Evolutionary conservation across 2,329 filamentous ascomycete species (phyloP).

Genomic region (Byssothecium circinans): DNA sequence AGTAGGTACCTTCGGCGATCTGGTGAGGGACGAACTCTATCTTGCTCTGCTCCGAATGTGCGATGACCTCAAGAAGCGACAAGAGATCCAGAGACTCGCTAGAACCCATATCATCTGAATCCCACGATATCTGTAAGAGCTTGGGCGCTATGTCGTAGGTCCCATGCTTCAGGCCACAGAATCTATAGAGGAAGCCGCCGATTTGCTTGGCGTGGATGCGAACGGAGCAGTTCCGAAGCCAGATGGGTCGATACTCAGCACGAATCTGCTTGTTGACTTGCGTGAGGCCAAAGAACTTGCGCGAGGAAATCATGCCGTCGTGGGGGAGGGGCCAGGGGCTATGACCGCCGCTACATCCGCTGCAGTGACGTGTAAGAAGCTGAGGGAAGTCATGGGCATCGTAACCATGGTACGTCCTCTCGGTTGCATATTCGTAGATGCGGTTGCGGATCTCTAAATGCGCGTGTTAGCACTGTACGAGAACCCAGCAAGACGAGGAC

Average conservation of each 20-base stretch:
- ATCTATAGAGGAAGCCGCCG: background rate
- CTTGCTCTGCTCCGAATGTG: too few relatives aligned
- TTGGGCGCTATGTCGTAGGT: background rate
- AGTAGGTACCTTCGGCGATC: too few relatives aligned
- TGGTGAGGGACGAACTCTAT: too few relatives aligned
- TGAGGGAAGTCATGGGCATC: background rate
- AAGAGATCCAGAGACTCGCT: background rate
- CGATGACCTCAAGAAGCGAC: background rate
- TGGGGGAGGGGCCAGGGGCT: background rate
- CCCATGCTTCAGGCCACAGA: background rate
- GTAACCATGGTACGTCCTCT: slow-evolving; percentile 2
- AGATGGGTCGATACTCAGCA: slow-evolving; percentile 5
- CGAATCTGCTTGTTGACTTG: slow-evolving; percentile 8
- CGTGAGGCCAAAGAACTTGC: slow-evolving; percentile 5
- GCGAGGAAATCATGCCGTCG: slow-evolving; percentile 1
- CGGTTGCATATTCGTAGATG: slow-evolving; percentile 15
- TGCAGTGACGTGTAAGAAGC: background rate
- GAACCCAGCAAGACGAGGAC: background rate
- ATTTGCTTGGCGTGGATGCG: background rate
- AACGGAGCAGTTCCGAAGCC: slow-evolving; percentile 4
- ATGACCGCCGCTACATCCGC: too few relatives aligned
- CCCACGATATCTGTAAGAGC: slow-evolving; percentile 1
- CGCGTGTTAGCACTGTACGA: background rate
- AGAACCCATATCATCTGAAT: slow-evolving; percentile 2
- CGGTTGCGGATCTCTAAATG: slow-evolving; percentile 17